Evolutionary conservation across 495 filamentous ascomycete species (phyloP).

Genomic region (Aspergillus ellipticus): DNA sequence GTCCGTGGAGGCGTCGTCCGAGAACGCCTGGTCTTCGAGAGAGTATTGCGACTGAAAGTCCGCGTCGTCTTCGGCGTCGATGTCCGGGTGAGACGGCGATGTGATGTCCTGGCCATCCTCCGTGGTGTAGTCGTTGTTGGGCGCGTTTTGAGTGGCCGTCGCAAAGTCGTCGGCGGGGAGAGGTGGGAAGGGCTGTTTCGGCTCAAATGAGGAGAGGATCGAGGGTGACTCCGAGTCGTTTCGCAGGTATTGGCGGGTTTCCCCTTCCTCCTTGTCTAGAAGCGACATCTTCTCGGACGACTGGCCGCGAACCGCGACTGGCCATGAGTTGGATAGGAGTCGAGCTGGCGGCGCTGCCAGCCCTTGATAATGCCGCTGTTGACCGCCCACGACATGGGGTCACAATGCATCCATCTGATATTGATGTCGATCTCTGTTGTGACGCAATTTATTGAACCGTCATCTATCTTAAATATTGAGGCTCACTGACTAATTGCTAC

Average conservation of each 20-base stretch:
- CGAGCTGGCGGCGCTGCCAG: background rate
- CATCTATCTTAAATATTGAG: too few relatives aligned
- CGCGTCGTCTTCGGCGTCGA: conserved; percentile 39
- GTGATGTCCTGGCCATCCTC: conserved; percentile 28
- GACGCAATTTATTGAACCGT: too few relatives aligned
- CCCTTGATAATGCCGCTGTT: background rate
- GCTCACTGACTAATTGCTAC: too few relatives aligned
- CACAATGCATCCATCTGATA: background rate
- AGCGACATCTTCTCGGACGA: conserved; percentile 12
- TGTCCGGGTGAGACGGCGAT: conserved; percentile 28
- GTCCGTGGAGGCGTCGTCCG: conserved; percentile 35
- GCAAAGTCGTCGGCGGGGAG: conserved; percentile 30
- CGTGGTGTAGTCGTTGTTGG: conserved; percentile 23
- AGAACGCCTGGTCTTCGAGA: conserved; percentile 37
- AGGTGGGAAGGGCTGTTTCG: conserved; percentile 40
- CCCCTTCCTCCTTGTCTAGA: conserved; percentile 11
- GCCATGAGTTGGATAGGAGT: background rate
- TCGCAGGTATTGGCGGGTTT: background rate
- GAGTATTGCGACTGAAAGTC: conserved; percentile 49
- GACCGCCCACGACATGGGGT: conserved; percentile 3
- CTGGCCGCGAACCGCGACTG: background rate
- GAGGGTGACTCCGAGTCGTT: conserved; percentile 10
- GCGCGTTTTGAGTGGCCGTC: conserved; percentile 19
- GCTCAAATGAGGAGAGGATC: conserved; percentile 20
- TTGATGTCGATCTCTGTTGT: background rate